Percentiles rank a stretch among this genome's conserved stretches.
These are phyloP conservation scores for Austroboletus niveus DNA, from an alignment of 1,284 basidiomycete genomes.

Conservation along the genomic window DNA sequence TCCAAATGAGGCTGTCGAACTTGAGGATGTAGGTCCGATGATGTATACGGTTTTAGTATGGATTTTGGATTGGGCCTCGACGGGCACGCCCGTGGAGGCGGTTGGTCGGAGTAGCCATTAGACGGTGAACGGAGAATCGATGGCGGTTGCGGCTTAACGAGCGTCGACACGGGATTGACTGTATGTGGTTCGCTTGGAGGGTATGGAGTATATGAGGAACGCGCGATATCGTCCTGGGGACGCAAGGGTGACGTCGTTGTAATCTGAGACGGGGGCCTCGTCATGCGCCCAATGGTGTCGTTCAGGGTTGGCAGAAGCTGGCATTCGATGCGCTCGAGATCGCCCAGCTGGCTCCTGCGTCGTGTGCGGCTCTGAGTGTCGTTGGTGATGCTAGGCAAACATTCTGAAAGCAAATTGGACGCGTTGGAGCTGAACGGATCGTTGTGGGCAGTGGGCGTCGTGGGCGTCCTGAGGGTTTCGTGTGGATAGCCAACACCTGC, in stretches of 20 bases:
- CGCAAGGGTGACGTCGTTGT: constrained; percentile 7
- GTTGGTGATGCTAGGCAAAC: constrained; percentile 14
- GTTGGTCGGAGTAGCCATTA: constrained; percentile 4
- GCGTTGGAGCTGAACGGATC: constrained; percentile 17
- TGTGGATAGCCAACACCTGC: constrained; percentile 41
- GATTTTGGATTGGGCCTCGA: constrained; percentile 26
- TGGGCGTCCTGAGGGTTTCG: background rate
- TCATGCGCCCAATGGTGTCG: constrained; percentile 73
- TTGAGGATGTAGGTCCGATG: constrained; percentile 18
- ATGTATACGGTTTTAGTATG: constrained; percentile 25
- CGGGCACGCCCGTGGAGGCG: constrained; percentile 9
- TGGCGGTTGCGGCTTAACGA: background rate
- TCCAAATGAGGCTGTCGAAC: constrained; percentile 8
- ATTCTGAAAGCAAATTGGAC: constrained; percentile 15
- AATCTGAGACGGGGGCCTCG: constrained; percentile 42
- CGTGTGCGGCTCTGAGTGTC: constrained; percentile 15
- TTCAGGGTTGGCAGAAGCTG: constrained; percentile 64
- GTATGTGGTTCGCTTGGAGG: constrained; percentile 5
- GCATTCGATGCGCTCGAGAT: constrained; percentile 56
- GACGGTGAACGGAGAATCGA: constrained; percentile 6
- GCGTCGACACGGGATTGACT: background rate
- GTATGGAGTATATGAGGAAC: constrained; percentile 13
- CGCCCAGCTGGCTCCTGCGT: constrained; percentile 47
- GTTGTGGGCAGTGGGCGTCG: constrained; percentile 1
- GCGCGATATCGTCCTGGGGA: constrained; percentile 10